A percentile compares a stretch with the other conserved stretches of the same genome.
phyloP scores from a whole-genome alignment of 805 yeast genomes.

The Candida rishiriensis region DNA sequence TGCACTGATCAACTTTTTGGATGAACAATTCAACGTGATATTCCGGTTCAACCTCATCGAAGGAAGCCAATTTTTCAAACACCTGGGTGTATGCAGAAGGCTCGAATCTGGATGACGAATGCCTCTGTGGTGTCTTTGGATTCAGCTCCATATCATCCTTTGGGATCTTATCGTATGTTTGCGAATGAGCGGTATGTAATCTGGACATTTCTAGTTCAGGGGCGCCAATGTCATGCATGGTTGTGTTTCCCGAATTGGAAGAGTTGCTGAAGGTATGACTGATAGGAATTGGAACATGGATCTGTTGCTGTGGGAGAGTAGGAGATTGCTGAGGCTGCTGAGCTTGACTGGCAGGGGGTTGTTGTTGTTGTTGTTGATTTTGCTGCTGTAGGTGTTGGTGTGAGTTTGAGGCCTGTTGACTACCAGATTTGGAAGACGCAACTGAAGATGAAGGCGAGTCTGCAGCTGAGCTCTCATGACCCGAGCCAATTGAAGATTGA shows the following conservation, averaged over 20 bases:
- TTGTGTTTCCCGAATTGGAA: neutral
- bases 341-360: neutral
- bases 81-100: slow-evolving; percentile 60
- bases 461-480: slow-evolving; percentile 12
- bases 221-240: slow-evolving; percentile 9
- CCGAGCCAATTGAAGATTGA: slow-evolving; percentile 13
- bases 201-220: slow-evolving; percentile 26
- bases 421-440: slow-evolving; percentile 15
- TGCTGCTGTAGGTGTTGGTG: slow-evolving; percentile 7
- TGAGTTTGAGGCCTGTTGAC: neutral
- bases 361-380: slow-evolving; percentile 8
- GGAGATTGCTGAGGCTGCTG: neutral
- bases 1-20: slow-evolving; percentile 90
- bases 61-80: slow-evolving; percentile 73
- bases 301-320: slow-evolving; percentile 1
- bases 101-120: slow-evolving; percentile 87
- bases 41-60: slow-evolving; percentile 78
- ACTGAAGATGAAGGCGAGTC: slow-evolving; percentile 18
- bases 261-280: neutral
- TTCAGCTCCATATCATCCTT: slow-evolving; percentile 79
- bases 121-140: slow-evolving; percentile 71
- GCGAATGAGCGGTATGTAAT: slow-evolving; percentile 27
- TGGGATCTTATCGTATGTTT: slow-evolving; percentile 33
- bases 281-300: slow-evolving; percentile 9
- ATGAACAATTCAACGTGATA: slow-evolving; percentile 77